phyloP scores from a whole-genome alignment of 1,284 basidiomycete species.

The Xerocomus minutiporus region DNA sequence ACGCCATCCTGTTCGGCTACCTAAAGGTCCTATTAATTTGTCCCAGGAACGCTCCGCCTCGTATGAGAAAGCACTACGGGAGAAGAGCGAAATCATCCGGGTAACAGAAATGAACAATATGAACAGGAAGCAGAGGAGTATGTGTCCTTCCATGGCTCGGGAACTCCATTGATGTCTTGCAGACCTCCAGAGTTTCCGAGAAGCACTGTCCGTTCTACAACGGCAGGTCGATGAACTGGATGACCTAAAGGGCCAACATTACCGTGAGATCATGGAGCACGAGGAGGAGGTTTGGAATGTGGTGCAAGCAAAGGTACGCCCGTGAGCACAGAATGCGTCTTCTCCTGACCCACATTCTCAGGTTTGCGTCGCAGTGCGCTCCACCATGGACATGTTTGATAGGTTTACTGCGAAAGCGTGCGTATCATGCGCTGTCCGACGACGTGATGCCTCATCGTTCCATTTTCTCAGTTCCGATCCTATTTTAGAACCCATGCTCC shows the following conservation, averaged over 20 bases:
- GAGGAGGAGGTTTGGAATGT: constrained; percentile 93
- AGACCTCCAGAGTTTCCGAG: constrained; percentile 85
- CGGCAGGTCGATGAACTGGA: constrained; percentile 87
- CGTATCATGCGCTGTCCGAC: constrained; percentile 28
- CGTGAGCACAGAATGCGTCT: constrained; percentile 3
- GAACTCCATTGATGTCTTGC: constrained; percentile 14
- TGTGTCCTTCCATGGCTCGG: constrained; percentile 27
- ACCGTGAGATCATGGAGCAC: constrained; percentile 84
- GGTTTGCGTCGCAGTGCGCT: constrained; percentile 72
- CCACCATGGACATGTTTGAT: constrained; percentile 79
- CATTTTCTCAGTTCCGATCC: constrained; percentile 68
- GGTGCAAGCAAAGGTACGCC: constrained; percentile 72
- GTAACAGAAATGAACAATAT: constrained; percentile 88
- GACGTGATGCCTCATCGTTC: constrained; percentile 8
- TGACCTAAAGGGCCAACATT: constrained; percentile 74
- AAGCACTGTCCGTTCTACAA: constrained; percentile 80
- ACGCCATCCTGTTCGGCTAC: constrained; percentile 27
- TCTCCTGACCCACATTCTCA: constrained; percentile 30
- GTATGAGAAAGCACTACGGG: constrained; percentile 75
- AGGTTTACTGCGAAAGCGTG: constrained; percentile 85
- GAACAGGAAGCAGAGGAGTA: constrained; percentile 81
- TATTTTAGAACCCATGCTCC: constrained; percentile 85
- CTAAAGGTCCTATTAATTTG: constrained; percentile 8
- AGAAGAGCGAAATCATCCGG: constrained; percentile 81
- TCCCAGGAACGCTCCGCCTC: constrained; percentile 69